phyloP scores from a whole-genome alignment of 2,329 filamentous ascomycete species.

The Pseudophaeomoniella oleicola region DNA sequence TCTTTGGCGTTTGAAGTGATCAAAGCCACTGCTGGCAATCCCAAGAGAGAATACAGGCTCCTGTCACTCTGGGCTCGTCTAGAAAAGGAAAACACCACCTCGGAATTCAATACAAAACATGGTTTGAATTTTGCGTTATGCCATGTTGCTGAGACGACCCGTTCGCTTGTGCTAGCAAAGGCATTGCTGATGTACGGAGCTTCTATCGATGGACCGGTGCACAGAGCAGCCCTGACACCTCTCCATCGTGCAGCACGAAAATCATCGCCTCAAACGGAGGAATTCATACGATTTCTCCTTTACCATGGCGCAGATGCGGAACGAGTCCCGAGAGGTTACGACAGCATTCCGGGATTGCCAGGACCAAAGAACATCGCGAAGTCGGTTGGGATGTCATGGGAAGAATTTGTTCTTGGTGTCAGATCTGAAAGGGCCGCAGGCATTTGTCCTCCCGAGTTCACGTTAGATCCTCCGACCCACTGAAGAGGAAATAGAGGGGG shows the following conservation, averaged over 20 bases:
- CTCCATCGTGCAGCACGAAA: constrained; percentile 1
- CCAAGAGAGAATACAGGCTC: no score
- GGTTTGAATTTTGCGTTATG: no score
- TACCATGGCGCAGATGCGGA: constrained; percentile 1
- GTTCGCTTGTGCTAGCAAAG: neutral
- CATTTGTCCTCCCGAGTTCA: no score
- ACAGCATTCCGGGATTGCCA: constrained; percentile 2
- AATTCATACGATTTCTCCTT: constrained; percentile 1
- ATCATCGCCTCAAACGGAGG: neutral
- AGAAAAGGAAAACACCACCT: no score
- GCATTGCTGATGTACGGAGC: neutral
- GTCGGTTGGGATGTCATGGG: constrained; percentile 5
- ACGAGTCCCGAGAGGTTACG: neutral
- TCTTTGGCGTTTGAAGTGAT: no score
- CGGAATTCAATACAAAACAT: no score
- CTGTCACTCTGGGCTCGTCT: no score
- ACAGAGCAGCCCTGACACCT: neutral
- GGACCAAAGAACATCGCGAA: constrained; percentile 3
- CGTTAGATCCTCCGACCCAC: no score
- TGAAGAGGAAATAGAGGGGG: no score
- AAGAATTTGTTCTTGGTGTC: constrained; percentile 2
- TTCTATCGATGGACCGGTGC: neutral
- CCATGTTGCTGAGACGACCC: neutral
- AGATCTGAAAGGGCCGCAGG: no score
- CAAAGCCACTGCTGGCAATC: no score